Evolutionary conservation across 176 grass and related monocot species (phyloP).

Genomic region (Zoysia japonica): DNA sequence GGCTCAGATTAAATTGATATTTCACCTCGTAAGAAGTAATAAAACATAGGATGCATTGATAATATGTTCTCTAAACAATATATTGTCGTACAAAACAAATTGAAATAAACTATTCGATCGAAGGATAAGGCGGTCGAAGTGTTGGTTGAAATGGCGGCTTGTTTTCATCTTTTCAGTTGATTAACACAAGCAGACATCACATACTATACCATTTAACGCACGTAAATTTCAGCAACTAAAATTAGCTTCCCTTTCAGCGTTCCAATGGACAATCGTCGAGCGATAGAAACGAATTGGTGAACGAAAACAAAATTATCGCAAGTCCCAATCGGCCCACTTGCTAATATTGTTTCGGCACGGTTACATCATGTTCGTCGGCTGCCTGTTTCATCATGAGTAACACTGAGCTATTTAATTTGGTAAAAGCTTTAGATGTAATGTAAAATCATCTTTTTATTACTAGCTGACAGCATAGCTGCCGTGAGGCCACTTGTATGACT

Average conservation of each 20-base stretch:
- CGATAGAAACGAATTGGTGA: constrained; percentile 1
- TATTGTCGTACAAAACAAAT: too few species aligned
- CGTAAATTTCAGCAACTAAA: constrained; percentile 1
- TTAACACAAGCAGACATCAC: background rate
- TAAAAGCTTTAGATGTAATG: background rate
- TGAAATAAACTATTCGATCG: too few species aligned
- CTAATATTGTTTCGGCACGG: background rate
- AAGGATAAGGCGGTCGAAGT: too few species aligned
- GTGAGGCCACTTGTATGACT: background rate
- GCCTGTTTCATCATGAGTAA: constrained; percentile 3
- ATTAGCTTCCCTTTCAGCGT: constrained; percentile 22
- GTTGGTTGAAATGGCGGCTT: too few species aligned
- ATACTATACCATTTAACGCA: background rate
- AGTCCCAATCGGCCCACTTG: constrained; percentile 39
- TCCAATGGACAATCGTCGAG: constrained; percentile 30
- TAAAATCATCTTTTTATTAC: background rate
- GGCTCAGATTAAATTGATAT: too few species aligned
- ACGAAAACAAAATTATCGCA: background rate
- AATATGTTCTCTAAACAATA: too few species aligned
- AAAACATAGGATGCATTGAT: too few species aligned
- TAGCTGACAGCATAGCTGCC: background rate
- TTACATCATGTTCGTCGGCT: background rate
- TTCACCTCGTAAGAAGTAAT: too few species aligned
- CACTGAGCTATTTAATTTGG: background rate
- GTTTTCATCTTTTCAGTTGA: background rate